Evolutionary conservation across 768 basidiomycete species (phyloP).

Genomic region (Cystofilobasidium capitatum): DNA sequence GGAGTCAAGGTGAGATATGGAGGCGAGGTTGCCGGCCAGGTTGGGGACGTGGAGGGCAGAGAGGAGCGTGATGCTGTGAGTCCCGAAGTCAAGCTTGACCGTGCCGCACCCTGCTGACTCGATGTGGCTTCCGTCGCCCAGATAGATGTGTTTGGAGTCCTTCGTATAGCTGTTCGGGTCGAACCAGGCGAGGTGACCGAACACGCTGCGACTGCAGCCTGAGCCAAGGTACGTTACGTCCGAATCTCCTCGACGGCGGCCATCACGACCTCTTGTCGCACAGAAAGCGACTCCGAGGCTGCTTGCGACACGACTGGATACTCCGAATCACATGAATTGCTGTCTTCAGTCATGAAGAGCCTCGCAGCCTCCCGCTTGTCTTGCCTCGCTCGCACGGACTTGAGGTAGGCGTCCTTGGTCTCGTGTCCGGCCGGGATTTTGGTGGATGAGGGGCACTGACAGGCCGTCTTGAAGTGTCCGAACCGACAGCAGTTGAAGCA

Average conservation of each 20-base stretch:
- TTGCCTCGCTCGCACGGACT: background rate
- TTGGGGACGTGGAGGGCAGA: background rate
- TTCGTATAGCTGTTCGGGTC: background rate
- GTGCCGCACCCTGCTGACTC: conserved; percentile 1
- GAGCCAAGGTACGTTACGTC: background rate
- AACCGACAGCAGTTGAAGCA: conserved; percentile 7
- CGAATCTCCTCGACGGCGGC: background rate
- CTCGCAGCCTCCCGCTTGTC: background rate
- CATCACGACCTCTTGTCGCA: background rate
- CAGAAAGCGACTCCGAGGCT: background rate
- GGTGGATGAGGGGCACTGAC: background rate
- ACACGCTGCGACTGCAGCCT: background rate
- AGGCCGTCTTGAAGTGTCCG: background rate
- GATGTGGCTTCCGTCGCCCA: background rate
- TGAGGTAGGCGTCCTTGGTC: conserved; percentile 9
- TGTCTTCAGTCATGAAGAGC: background rate
- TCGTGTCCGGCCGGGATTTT: background rate
- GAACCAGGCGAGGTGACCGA: background rate
- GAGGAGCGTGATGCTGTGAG: background rate
- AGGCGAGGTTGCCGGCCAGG: conserved; percentile 2
- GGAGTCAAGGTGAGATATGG: background rate
- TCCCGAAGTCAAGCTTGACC: background rate
- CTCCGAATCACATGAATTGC: background rate
- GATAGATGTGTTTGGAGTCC: background rate
- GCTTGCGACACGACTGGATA: background rate